phyloP scores from a whole-genome alignment of 192 early-diverging fungal species.

The Gigaspora rosea region DNA sequence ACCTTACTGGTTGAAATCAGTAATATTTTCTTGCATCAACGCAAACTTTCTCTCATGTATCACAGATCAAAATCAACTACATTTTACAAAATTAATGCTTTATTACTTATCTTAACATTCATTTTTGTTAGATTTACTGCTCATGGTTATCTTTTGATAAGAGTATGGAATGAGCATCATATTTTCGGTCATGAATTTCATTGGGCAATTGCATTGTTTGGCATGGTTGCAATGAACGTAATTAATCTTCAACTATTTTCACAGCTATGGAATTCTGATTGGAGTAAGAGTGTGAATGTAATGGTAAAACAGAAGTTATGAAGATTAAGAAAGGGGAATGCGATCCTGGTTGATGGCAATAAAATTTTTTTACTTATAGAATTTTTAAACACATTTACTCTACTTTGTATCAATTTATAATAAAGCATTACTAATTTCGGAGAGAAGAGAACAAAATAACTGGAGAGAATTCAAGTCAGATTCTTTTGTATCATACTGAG shows the following conservation, averaged over 20 bases:
- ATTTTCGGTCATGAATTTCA: background rate
- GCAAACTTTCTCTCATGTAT: slow-evolving; percentile 9
- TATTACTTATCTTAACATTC: slow-evolving; percentile 11
- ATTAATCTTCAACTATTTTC: slow-evolving; percentile 8
- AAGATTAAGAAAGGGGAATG: too few relatives aligned
- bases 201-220: slow-evolving; percentile 11
- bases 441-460: too few relatives aligned
- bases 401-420: too few relatives aligned
- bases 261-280: slow-evolving; percentile 22
- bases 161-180: slow-evolving; percentile 6
- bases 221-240: slow-evolving; percentile 12
- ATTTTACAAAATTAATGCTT: slow-evolving; percentile 12
- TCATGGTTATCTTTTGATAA: slow-evolving; percentile 5
- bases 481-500: too few relatives aligned
- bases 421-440: too few relatives aligned
- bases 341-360: too few relatives aligned
- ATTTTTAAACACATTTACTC: too few relatives aligned
- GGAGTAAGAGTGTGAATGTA: background rate
- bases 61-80: background rate
- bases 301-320: too few relatives aligned
- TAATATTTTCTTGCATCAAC: slow-evolving; percentile 24
- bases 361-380: too few relatives aligned
- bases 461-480: too few relatives aligned
- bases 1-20: slow-evolving; percentile 14
- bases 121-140: background rate